phyloP scores from a whole-genome alignment of 257 asterid genomes.

The Leonotis leonurus region DNA sequence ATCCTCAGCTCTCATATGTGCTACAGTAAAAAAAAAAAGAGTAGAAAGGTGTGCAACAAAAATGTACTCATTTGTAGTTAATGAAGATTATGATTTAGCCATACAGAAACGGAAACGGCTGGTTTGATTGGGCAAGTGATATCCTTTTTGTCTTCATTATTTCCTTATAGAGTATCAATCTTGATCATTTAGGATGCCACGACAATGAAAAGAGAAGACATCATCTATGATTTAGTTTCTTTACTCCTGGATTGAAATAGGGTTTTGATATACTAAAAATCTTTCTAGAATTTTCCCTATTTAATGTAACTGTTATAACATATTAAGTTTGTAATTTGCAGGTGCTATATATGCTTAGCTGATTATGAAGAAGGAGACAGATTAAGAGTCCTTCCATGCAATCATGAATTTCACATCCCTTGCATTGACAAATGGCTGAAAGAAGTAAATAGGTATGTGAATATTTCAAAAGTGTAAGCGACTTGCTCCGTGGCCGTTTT shows the following conservation, averaged over 20 bases:
- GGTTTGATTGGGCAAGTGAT: not conserved
- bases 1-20: not conserved
- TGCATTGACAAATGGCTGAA: conserved; percentile 85
- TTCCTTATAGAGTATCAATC: not conserved
- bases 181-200: not conserved
- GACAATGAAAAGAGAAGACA: too few relatives aligned
- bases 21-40: not conserved
- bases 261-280: not conserved
- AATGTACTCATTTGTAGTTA: not conserved
- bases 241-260: not conserved
- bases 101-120: not conserved
- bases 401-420: conserved; percentile 57
- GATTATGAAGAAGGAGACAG: conserved; percentile 74
- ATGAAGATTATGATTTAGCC: not conserved
- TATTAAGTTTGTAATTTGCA: conserved; percentile 7
- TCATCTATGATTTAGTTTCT: too few relatives aligned
- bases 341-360: conserved; percentile 72
- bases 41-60: not conserved
- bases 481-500: too few relatives aligned
- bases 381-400: conserved; percentile 75
- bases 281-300: not conserved
- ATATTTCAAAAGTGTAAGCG: too few relatives aligned
- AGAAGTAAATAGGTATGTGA: conserved; percentile 72
- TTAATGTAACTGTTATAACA: not conserved
- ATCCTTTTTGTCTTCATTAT: not conserved